Conservation (phyloP, 2,329 filamentous ascomycete genomes). For the Niveomyces coronatus region DNA sequence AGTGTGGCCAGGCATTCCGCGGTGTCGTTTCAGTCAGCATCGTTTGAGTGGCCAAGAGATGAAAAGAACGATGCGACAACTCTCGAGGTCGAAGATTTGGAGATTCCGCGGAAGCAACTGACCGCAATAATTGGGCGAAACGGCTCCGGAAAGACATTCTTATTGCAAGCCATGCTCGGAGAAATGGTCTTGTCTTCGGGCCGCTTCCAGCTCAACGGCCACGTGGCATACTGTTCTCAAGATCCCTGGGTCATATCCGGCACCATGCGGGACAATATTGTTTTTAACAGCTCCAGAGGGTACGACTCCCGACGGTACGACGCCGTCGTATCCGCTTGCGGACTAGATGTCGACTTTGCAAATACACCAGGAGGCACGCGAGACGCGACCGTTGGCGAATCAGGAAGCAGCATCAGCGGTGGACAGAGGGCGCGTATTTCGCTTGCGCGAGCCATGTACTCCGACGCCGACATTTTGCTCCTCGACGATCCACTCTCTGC, state of each 20-base stretch:
- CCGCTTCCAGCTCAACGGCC: slow-evolving; percentile 1
- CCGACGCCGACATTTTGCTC: slow-evolving; percentile 6
- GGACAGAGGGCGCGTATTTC: slow-evolving; percentile 6
- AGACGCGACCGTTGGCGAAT: slow-evolving; percentile 5
- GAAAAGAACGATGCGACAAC: neutral
- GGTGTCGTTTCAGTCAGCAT: neutral
- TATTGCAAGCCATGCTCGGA: slow-evolving; percentile 5
- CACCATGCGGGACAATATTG: slow-evolving; percentile 2
- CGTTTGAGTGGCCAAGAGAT: slow-evolving; percentile 3
- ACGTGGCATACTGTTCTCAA: slow-evolving; percentile 5
- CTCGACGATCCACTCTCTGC: slow-evolving; percentile 8
- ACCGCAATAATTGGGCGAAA: slow-evolving; percentile 2
- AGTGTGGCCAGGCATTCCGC: no score
- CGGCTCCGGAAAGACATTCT: slow-evolving; percentile 5
- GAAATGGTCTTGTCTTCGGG: slow-evolving; percentile 2
- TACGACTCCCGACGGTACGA: neutral
- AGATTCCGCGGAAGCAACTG: neutral
- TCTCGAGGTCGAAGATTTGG: neutral
- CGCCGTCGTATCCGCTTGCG: neutral
- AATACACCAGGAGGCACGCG: slow-evolving; percentile 1
- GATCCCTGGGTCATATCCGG: slow-evolving; percentile 4
- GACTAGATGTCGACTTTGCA: slow-evolving; percentile 5
- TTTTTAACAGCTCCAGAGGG: slow-evolving; percentile 4
- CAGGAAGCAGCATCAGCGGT: slow-evolving; percentile 5
- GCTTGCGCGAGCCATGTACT: slow-evolving; percentile 5